Conservation (phyloP, 2,329 filamentous ascomycete genomes). For the Pseudogymnoascus sp. region DNA sequence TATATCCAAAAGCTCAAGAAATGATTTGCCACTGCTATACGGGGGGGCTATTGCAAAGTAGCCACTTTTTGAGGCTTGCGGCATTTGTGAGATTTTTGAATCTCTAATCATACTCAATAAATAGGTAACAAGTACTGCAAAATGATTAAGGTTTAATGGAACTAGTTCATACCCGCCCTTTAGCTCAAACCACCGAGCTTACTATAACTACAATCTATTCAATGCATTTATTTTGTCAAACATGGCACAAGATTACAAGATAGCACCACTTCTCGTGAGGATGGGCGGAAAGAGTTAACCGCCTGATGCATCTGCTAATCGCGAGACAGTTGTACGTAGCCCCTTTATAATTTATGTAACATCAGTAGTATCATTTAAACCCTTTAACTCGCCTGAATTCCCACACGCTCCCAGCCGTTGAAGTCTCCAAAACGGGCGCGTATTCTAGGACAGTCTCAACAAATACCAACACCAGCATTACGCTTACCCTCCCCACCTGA, state of each 20-base stretch:
- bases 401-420: constrained; percentile 27
- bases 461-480: constrained; percentile 38
- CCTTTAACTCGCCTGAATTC: constrained; percentile 24
- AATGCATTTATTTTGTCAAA: too few species aligned
- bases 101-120: too few species aligned
- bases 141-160: too few species aligned
- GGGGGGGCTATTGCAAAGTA: too few species aligned
- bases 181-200: too few species aligned
- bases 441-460: constrained; percentile 43
- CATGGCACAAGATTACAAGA: background rate
- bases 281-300: background rate
- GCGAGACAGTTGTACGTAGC: background rate
- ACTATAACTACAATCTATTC: too few species aligned
- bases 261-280: background rate
- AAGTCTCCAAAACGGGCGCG: constrained; percentile 26
- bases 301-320: background rate
- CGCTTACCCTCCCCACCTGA: constrained; percentile 32
- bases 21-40: too few species aligned
- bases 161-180: too few species aligned
- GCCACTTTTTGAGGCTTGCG: too few species aligned
- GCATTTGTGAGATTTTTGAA: too few species aligned
- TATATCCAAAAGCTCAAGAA: too few species aligned
- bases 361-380: constrained; percentile 13
- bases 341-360: background rate
- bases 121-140: too few species aligned